Conservation (phyloP, 108 stramenopile genomes). For the Pseudonitzschia delicatissima region DNA sequence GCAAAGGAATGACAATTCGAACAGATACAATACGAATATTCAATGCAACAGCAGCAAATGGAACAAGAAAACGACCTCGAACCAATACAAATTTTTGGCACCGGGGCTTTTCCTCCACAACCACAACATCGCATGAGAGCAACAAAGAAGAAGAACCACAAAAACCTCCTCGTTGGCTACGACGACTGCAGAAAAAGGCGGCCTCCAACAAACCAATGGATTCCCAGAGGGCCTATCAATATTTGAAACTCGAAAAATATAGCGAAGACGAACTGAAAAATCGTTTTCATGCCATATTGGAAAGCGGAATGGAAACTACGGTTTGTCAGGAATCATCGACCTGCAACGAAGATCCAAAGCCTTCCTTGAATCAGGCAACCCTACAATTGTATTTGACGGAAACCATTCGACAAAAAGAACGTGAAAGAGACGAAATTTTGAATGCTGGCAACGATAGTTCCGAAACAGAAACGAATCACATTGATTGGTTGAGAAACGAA, state of each 20-base stretch:
- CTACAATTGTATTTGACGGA: neutral
- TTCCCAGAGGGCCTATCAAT: constrained; percentile 16
- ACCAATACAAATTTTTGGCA: no score
- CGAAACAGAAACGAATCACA: neutral
- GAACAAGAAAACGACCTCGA: no score
- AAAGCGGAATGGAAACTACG: neutral
- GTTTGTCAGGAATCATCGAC: neutral
- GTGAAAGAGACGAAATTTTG: neutral
- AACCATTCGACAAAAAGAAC: neutral
- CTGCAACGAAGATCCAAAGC: neutral
- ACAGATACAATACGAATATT: no score
- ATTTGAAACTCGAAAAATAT: constrained; percentile 21
- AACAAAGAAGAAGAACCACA: neutral
- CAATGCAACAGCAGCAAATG: no score
- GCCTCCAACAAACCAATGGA: constrained; percentile 11
- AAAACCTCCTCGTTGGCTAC: neutral
- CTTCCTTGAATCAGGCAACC: neutral
- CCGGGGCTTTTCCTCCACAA: neutral
- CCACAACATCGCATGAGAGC: neutral
- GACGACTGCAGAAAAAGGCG: neutral
- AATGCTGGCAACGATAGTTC: neutral
- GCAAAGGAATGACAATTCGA: no score
- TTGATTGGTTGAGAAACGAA: neutral
- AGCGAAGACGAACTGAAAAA: constrained; percentile 2
- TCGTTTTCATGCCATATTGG: constrained; percentile 10